Evolutionary conservation across 2,329 filamentous ascomycete genomes (phyloP).

Genomic region (Trichoderma citrinoviride): DNA sequence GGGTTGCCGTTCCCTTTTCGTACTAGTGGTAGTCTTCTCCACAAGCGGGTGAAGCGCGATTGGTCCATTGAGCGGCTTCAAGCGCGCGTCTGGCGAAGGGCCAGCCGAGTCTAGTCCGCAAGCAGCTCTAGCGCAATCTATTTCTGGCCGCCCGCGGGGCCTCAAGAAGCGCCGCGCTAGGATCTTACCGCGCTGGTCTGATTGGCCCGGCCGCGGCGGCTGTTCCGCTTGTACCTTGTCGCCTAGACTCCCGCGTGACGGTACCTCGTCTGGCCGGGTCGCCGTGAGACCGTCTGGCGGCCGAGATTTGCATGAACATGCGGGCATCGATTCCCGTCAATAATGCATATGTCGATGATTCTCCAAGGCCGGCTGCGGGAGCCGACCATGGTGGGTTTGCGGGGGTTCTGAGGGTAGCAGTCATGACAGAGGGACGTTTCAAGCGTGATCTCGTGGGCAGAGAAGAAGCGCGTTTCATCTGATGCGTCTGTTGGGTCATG

Average conservation of each 20-base stretch:
- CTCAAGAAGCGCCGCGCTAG: constrained; percentile 18
- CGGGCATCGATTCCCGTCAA: too few relatives aligned
- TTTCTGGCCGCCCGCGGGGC: background rate
- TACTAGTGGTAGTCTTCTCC: background rate
- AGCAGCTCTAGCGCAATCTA: background rate
- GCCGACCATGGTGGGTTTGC: background rate
- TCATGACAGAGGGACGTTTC: constrained; percentile 10
- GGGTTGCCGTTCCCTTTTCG: background rate
- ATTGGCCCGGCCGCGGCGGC: constrained; percentile 16
- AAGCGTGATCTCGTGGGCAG: background rate
- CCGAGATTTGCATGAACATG: background rate
- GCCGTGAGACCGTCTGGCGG: background rate
- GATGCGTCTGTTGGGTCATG: too few relatives aligned
- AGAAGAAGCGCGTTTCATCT: background rate
- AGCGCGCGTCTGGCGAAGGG: constrained; percentile 24
- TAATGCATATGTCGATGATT: background rate
- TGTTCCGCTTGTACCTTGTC: background rate
- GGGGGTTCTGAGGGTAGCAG: background rate
- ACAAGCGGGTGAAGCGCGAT: constrained; percentile 4
- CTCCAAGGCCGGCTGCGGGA: background rate
- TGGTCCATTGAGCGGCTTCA: constrained; percentile 2
- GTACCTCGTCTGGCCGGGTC: constrained; percentile 3
- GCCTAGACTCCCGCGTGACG: background rate
- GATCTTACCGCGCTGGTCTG: constrained; percentile 22
- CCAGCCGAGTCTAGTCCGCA: background rate